Percentiles rank a stretch among this genome's conserved stretches.
These are phyloP conservation scores for Moesziomyces globuligerus DNA, from an alignment of 1,284 basidiomycete species.

Conservation along the genomic window DNA sequence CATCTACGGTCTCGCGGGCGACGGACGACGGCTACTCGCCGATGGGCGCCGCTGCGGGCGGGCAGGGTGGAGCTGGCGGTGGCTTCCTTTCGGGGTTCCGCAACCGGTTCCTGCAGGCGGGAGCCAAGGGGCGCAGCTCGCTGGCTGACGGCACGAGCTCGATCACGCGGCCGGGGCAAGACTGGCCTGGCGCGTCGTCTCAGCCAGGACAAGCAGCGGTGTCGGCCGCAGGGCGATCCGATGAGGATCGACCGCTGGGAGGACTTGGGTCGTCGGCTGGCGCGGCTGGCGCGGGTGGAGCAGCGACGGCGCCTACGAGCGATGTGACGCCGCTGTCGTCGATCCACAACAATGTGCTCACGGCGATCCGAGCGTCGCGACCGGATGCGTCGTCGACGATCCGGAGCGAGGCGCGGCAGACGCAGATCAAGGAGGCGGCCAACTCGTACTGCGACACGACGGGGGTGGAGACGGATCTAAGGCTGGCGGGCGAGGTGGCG, in stretches of 20 bases:
- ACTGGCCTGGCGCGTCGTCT: slow-evolving; percentile 10
- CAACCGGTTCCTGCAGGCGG: slow-evolving; percentile 36
- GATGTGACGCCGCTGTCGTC: slow-evolving; percentile 64
- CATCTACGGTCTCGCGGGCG: slow-evolving; percentile 12
- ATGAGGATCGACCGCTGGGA: slow-evolving; percentile 28
- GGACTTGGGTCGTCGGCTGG: slow-evolving; percentile 6
- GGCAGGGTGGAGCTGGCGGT: slow-evolving; percentile 7
- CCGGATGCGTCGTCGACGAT: slow-evolving; percentile 67
- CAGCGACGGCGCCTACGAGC: slow-evolving; percentile 40
- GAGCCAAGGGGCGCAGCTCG: slow-evolving; percentile 43
- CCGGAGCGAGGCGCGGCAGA: slow-evolving; percentile 62
- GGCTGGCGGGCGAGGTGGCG: slow-evolving; percentile 66
- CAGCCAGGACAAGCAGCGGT: slow-evolving; percentile 12
- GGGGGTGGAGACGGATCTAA: slow-evolving; percentile 65
- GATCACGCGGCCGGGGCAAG: slow-evolving; percentile 38
- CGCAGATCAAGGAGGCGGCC: slow-evolving; percentile 68
- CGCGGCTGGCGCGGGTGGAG: slow-evolving; percentile 6
- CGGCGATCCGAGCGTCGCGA: slow-evolving; percentile 67
- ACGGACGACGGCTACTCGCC: slow-evolving; percentile 11
- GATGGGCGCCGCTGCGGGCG: slow-evolving; percentile 3
- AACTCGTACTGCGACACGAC: slow-evolving; percentile 68
- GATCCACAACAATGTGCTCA: slow-evolving; percentile 66
- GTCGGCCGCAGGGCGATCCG: slow-evolving; percentile 33
- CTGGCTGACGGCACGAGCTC: slow-evolving; percentile 58
- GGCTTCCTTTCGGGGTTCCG: slow-evolving; percentile 52